phyloP scores from a whole-genome alignment of 108 stramenopile genomes.

The Cyclotella distinguenda region DNA sequence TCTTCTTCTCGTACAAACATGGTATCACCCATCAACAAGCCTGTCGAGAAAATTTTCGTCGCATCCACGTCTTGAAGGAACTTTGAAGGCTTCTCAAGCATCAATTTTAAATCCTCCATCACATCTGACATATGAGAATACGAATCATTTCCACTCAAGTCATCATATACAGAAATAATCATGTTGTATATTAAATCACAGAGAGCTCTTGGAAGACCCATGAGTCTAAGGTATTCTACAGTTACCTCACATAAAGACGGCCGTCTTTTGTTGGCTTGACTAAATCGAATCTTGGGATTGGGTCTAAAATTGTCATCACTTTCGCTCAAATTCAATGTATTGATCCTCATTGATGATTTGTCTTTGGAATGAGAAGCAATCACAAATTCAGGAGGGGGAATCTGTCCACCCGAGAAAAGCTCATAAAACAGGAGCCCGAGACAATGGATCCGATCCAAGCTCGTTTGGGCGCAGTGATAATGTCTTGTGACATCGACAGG shows the following conservation, averaged over 20 bases:
- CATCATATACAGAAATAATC: slow-evolving; percentile 6
- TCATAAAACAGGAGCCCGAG: slow-evolving; percentile 14
- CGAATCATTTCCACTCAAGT: slow-evolving; percentile 5
- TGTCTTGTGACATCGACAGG: too few relatives aligned
- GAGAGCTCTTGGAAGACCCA: slow-evolving; percentile 6
- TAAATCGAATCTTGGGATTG: neutral
- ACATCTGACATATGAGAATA: slow-evolving; percentile 18
- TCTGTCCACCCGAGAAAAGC: slow-evolving; percentile 7
- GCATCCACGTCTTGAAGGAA: slow-evolving; percentile 9
- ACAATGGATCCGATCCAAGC: neutral
- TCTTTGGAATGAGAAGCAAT: neutral
- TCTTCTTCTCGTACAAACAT: slow-evolving; percentile 5
- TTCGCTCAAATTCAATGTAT: neutral
- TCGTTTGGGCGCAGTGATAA: too few relatives aligned
- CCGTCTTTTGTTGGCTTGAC: neutral
- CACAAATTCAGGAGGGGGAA: neutral
- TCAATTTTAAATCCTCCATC: neutral
- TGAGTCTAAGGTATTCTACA: neutral
- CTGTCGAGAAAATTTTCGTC: neutral
- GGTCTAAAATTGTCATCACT: neutral
- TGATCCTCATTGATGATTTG: neutral
- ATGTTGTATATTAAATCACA: slow-evolving; percentile 17
- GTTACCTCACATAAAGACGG: neutral
- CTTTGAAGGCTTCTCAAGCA: slow-evolving; percentile 11
- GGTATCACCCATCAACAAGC: slow-evolving; percentile 4